Evolutionary conservation across 2,329 filamentous ascomycete genomes (phyloP), one percentile per base, ranked within the genome.

Genomic region (Neoscytalidium dimidiatum): DNA sequence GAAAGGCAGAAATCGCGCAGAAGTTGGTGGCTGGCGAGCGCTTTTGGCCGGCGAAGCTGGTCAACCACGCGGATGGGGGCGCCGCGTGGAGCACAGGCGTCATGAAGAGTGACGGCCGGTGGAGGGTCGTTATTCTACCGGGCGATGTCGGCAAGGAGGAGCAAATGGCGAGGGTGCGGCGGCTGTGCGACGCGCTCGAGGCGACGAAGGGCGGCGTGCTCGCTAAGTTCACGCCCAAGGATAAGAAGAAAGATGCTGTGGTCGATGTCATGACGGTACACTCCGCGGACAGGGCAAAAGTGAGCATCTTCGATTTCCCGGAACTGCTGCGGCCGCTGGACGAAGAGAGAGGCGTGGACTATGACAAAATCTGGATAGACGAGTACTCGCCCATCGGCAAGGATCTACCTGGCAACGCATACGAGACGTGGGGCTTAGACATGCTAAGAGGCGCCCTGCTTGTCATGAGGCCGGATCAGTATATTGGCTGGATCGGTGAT

Each of bases 401-500:
- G 41, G 64, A 64, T n/a, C 43, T 38, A 8, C 14, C 46, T 19
- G 44, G 57, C 4, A 33, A 31, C 23, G 41, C 41, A 13, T 61
- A 31, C n/a, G 23, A 21, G 7, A 31, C 17, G 41, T 61, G 44
- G 41, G 41, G 57, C n/a, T 19, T 61, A 3, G 57, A 48, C 9
- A 23, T 11, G 57, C 13, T n/a, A 2, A 48, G 4, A 14, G 57
- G 57, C 6, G 26, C 57, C 2, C 38, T 61, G 23, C 4, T 61
- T 4, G 41, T 61, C n/a, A 38, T 61, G 38, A 44, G 57, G 57
- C 57, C 57, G 7, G 57, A 61, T n/a, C 41, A 49, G 57, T 31
- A 21, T 7, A 35, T 61, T 31, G 57, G 57, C 3, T 61, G 57
- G 57, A 35, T 31, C 17, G 57, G 57, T 3, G 57, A 61, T 2